Evolutionary conservation across 768 basidiomycete species (phyloP).

Genomic region (Infundibulicybe gibba): DNA sequence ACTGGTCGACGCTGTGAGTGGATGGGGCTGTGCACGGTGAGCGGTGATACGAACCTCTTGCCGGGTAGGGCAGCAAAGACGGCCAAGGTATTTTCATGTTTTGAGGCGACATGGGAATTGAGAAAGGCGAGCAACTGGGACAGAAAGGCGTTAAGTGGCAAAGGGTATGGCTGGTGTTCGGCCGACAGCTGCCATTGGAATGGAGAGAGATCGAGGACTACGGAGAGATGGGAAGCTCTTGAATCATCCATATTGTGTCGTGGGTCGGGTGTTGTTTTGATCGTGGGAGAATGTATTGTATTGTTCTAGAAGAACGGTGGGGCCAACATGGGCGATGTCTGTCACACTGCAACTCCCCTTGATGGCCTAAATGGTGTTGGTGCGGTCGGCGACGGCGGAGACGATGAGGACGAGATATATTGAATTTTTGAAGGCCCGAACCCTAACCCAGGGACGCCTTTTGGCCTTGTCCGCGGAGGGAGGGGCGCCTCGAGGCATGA

Average conservation of each 20-base stretch:
- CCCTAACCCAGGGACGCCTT: slow-evolving; percentile 1
- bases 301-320: neutral
- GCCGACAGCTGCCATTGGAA: slow-evolving; percentile 81
- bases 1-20: slow-evolving; percentile 32
- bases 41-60: slow-evolving; percentile 55
- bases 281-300: neutral
- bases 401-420: slow-evolving; percentile 2
- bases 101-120: slow-evolving; percentile 88
- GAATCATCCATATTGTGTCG: slow-evolving; percentile 22
- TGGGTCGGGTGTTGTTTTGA: neutral
- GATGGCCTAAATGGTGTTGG: neutral
- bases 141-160: slow-evolving; percentile 72
- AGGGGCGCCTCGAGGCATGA: too few relatives aligned
- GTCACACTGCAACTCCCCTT: neutral
- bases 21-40: neutral
- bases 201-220: slow-evolving; percentile 84
- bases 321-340: neutral
- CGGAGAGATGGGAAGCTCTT: slow-evolving; percentile 59
- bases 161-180: slow-evolving; percentile 34
- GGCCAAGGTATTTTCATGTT: slow-evolving; percentile 89
- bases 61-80: slow-evolving; percentile 88
- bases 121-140: slow-evolving; percentile 86
- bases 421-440: neutral
- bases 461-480: too few relatives aligned
- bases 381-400: slow-evolving; percentile 3